Percentiles rank a stretch among this genome's conserved stretches.
Evolutionary conservation across 192 early-diverging fungal genomes (phyloP).

Genomic region (Spizellomyces sp.): DNA sequence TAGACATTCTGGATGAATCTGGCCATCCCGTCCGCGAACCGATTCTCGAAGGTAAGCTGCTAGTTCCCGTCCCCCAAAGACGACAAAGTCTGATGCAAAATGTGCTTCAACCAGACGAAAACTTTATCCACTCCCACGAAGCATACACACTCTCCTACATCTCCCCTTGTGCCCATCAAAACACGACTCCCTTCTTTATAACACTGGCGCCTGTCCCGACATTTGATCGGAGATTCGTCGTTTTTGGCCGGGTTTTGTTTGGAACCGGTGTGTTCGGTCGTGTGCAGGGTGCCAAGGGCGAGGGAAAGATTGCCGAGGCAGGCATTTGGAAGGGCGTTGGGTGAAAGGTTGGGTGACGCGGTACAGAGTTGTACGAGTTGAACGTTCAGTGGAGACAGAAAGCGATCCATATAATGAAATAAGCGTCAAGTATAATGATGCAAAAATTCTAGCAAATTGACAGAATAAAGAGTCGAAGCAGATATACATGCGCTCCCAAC

Average conservation of each 20-base stretch:
- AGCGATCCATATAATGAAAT: no score
- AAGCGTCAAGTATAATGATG: no score
- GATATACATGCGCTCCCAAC: no score
- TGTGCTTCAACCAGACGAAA: slow-evolving; percentile 43
- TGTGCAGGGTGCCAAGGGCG: no score
- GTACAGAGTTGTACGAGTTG: no score
- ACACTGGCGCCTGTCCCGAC: slow-evolving; percentile 42
- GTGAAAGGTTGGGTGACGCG: no score
- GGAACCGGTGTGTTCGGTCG: background rate
- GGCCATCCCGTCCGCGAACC: slow-evolving; percentile 1
- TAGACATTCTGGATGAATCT: slow-evolving; percentile 5
- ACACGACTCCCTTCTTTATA: slow-evolving; percentile 49
- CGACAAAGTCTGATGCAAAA: background rate
- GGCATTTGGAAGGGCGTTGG: no score
- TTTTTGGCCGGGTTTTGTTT: slow-evolving; percentile 44
- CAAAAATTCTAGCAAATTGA: no score
- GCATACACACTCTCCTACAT: slow-evolving; percentile 47
- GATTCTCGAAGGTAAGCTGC: slow-evolving; percentile 8
- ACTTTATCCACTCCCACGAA: slow-evolving; percentile 51
- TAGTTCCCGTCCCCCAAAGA: background rate
- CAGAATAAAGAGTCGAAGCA: no score
- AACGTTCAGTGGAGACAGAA: no score
- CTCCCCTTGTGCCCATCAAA: slow-evolving; percentile 41
- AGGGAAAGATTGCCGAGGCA: no score
- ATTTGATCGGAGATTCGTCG: slow-evolving; percentile 54